Evolutionary conservation across 345 rosid species (phyloP), one percentile per base, ranked within the genome.

Genomic region (Lumnitzera racemosa): DNA sequence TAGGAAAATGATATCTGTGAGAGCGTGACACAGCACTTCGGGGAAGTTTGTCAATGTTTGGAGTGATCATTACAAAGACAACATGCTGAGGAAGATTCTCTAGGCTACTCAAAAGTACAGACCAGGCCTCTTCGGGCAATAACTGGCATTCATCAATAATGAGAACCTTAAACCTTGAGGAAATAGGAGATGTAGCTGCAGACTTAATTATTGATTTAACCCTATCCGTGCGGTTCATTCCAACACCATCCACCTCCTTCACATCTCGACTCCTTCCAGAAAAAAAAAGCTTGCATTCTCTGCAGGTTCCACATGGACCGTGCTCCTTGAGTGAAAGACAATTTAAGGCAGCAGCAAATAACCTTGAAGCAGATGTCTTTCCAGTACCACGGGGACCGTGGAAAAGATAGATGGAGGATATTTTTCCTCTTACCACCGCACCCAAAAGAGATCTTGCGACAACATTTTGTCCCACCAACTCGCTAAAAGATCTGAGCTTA

Each of bases 381-480:
- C 99, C 99, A 0, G 96, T 83, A 24, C 97, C 99, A 48, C 89
- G 97, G 67, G 96, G 96, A 48, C 99, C 99, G 27, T 90, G 86
- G 60, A 94, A 90, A 24, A 94, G 88, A 70, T 94, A 86, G 10
- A 86, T 53, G 27, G 96, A 81, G 56, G 97, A 56, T 68, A 90
- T 70, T 76, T 83, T 84, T 51, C 89, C 95, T 61, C 78, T 84
- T 49, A 87, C 76, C 57, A 94, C 71, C 56, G 95, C 92, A 79
- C 81, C 74, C 71, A 86, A 67, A 58, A 94, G 87, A 72, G 96
- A 84, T 71, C 76, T 82, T 51, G 78, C 87, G 3, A 88, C 90
- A 2, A 86, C 83, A 66, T 78, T 78, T 74, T 94, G 99, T 67
- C 99, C 99, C 15, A 90, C 85, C 75, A 94, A 65, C 64, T 90